phyloP scores from a whole-genome alignment of 2,329 filamentous ascomycete genomes.

The Fusarium xyrophilum region DNA sequence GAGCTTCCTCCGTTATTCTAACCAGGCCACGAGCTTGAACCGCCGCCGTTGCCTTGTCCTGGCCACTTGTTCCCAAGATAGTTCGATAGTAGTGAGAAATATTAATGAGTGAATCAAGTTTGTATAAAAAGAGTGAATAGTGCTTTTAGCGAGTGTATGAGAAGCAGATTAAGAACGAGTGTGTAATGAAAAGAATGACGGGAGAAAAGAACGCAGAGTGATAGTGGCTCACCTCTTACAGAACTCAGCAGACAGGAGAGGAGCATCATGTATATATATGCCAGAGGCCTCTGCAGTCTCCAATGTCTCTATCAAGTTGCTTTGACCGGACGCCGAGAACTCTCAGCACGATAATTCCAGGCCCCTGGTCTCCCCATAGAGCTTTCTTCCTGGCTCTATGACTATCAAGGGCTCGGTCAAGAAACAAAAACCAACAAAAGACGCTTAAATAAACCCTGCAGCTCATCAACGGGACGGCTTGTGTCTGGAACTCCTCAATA shows the following conservation, averaged over 20 bases:
- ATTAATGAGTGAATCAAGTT: conserved; percentile 1
- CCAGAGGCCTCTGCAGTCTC: not conserved
- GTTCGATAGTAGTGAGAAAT: not conserved
- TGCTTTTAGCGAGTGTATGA: conserved; percentile 11
- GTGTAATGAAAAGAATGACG: conserved; percentile 8
- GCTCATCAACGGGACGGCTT: conserved; percentile 3
- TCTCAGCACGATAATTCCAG: conserved; percentile 27
- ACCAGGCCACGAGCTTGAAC: not conserved
- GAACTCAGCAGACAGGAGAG: not conserved
- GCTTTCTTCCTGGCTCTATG: not conserved
- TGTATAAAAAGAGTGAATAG: not conserved
- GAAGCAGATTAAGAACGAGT: conserved; percentile 1
- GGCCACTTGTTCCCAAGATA: conserved; percentile 4
- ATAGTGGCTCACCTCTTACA: not conserved
- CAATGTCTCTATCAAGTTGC: not conserved
- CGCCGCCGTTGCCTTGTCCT: not conserved
- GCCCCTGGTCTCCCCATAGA: conserved; percentile 16
- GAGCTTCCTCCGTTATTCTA: not conserved
- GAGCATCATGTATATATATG: conserved; percentile 14
- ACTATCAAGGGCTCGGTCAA: not conserved
- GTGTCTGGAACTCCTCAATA: conserved; percentile 14
- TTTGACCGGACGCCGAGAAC: conserved; percentile 16
- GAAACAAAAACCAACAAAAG: conserved; percentile 3
- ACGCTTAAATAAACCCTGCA: conserved; percentile 8
- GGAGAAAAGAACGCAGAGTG: conserved; percentile 12